Base-by-base conservation (phyloP, 139 green algal species). In the Tetradesmus lagerheimii region DNA sequence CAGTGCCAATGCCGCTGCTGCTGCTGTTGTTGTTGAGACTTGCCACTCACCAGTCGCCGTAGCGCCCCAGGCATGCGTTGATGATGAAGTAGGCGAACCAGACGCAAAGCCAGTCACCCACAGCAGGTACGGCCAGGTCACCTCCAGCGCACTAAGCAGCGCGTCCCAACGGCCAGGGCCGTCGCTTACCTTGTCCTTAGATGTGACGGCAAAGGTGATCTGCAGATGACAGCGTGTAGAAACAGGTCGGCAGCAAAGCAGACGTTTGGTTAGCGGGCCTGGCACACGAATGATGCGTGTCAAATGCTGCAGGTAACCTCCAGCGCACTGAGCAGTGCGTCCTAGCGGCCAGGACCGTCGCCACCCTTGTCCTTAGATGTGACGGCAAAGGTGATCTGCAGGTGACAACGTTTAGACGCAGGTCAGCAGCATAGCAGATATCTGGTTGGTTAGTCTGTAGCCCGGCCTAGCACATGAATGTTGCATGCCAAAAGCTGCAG, bases 301-400 rank as follows among this genome's bases (percentile, higher is more conserved):
- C n/a, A n/a, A n/a, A n/a, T n/a, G n/a, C n/a, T n/a, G n/a, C 79
- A 84, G 25, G 79, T 84, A 1, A 64, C 39, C 1, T 23, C 79
- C 79, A 84, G 41, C 5, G 79, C 41, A 27, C 20, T 35, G 4
- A 25, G 31, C 38, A 84, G 41, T 0, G 79, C 39, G 6, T 62
- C 79, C 79, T 43, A 84, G 9, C n/a, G 31, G 43, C 23, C 79
- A 0, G 39, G 39, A 23, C 39, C 79, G 8, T 84, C 79, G 25
- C 53, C 34, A 9, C 53, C 35, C 39, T 84, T 84, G 41, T 66
- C 79, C 29, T 84, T 84, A 4, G 25, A 39, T 4, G 79, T 84
- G 25, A 84, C 79, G 0, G 79, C 79, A 84, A 84, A 84, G 1
- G 39, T 84, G 79, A 84, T 84, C 79, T 84, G 79, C 6, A 41